These are phyloP conservation scores for Coemansia sp. DNA, from an alignment of 192 early-diverging fungal genomes.

Conservation along the genomic window DNA sequence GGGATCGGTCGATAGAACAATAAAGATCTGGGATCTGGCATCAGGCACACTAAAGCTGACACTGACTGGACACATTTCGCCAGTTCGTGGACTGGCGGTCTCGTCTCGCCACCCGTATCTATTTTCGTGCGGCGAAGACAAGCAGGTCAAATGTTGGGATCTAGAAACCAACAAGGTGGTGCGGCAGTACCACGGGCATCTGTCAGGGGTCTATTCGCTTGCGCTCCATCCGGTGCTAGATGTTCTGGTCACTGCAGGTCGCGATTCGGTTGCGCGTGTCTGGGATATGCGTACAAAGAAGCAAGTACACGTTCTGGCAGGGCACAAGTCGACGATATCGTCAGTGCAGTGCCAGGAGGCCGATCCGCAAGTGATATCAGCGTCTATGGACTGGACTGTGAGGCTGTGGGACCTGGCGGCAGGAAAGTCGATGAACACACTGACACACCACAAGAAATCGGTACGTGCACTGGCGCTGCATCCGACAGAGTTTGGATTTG, in stretches of 20 bases:
- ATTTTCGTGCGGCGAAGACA: constrained; percentile 97
- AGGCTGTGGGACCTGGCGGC: constrained; percentile 96
- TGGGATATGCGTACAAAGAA: constrained; percentile 99
- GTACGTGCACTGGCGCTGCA: constrained; percentile 91
- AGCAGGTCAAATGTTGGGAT: constrained; percentile 99
- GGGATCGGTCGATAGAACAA: constrained; percentile 94
- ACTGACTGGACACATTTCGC: constrained; percentile 94
- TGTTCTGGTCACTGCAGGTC: constrained; percentile 88
- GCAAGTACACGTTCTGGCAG: constrained; percentile 82
- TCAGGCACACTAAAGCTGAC: constrained; percentile 94
- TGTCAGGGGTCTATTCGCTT: constrained; percentile 91
- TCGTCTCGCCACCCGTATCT: constrained; percentile 95
- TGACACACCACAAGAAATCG: constrained; percentile 98
- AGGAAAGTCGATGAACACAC: constrained; percentile 87
- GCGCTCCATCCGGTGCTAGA: constrained; percentile 93
- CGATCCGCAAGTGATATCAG: constrained; percentile 95
- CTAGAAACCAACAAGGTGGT: constrained; percentile 99
- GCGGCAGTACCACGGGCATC: constrained; percentile 97
- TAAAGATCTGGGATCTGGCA: constrained; percentile 99
- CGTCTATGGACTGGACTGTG: constrained; percentile 91
- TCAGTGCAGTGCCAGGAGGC: constrained; percentile 90
- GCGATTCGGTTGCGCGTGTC: constrained; percentile 92
- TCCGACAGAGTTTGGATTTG: constrained; percentile 93
- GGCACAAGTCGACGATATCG: constrained; percentile 85
- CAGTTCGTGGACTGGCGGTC: constrained; percentile 91